Conservation (phyloP, 768 basidiomycete genomes). For the Fibroporia radiculosa region DNA sequence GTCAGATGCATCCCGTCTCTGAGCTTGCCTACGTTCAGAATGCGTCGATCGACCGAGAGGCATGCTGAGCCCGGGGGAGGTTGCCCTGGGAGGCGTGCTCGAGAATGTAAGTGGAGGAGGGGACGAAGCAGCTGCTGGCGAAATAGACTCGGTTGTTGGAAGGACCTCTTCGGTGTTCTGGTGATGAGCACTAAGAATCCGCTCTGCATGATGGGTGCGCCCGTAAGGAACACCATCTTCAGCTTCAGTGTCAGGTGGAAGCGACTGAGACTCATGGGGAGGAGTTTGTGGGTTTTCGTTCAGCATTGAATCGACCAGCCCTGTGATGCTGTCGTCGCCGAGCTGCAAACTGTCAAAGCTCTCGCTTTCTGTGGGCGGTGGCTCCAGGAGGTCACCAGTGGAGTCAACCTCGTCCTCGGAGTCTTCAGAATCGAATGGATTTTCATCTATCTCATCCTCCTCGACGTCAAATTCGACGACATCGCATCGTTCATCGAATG, state of each 20-base stretch:
- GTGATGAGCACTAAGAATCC: conserved; percentile 37
- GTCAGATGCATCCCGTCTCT: conserved; percentile 4
- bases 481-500: conserved; percentile 72
- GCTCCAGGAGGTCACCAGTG: conserved; percentile 9
- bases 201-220: conserved; percentile 52
- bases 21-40: conserved; percentile 26
- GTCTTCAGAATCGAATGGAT: conserved; percentile 36
- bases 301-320: conserved; percentile 67
- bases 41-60: conserved; percentile 33
- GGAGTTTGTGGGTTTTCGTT: conserved; percentile 40
- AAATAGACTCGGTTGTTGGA: neutral
- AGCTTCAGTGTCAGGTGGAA: conserved; percentile 51
- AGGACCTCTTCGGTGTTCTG: neutral
- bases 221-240: conserved; percentile 61
- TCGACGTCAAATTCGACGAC: conserved; percentile 74
- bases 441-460: conserved; percentile 35
- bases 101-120: conserved; percentile 12
- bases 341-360: conserved; percentile 9
- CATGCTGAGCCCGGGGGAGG: conserved; percentile 20
- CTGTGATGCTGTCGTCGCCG: conserved; percentile 45
- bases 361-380: conserved; percentile 13
- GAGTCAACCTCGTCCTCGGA: conserved; percentile 15
- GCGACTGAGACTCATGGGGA: conserved; percentile 20
- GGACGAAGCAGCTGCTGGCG: conserved; percentile 1
- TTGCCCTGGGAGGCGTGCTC: conserved; percentile 10